Evolutionary conservation across 176 grass and related monocot species (phyloP), one percentile per base, ranked within the genome.

Genomic region (Chloris gayana): DNA sequence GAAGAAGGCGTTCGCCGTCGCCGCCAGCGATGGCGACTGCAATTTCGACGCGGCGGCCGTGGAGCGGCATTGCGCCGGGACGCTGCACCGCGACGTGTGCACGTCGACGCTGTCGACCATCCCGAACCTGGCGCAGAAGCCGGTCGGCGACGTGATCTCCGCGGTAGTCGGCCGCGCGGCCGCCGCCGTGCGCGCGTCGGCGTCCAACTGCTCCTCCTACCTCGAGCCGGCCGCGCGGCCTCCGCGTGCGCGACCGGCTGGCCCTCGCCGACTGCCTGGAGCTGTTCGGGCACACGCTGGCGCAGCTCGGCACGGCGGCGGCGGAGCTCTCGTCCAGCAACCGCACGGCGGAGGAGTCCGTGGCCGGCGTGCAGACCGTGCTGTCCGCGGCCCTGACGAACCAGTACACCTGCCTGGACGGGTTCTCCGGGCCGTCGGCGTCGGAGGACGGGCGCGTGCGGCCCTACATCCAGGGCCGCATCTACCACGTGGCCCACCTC

Each of bases 401-500:
- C 86, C 95, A 94, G 88, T 94, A 92, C 77, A 98, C 95, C 19
- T 98, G 95, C 79, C 89, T 98, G 21, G 90, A 94, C 4, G 95
- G 92, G 17, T 94, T 94, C 80, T 60, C 80, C 14, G 83, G 77
- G 0, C 87, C 88, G 14, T 79, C 81, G 17, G 74, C 38, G 10
- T 82, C 37, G 24, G 89, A 84, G 30, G 87, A 86, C 57, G 86
- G 88, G 0, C 89, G 91, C 61, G 93, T 95, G 12, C 85, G 85
- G 37, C 89, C 94, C 1, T 94, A 49, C 80, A 83, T 97, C 76
- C 85, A 97, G 89, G 82, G 89, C 82, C 89, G 94, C n/a, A 89
- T 97, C 39, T 84, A 86, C 91, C 94, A 94, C 86, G 94, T 85
- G 4, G 89, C 91, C 4, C 94, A 91, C 76, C 87, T 92, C 0